A percentile compares a stretch with the other conserved stretches of the same genome.
These are phyloP conservation scores for Xanthoconium separans DNA, from an alignment of 1,284 basidiomycete genomes.

Conservation along the genomic window DNA sequence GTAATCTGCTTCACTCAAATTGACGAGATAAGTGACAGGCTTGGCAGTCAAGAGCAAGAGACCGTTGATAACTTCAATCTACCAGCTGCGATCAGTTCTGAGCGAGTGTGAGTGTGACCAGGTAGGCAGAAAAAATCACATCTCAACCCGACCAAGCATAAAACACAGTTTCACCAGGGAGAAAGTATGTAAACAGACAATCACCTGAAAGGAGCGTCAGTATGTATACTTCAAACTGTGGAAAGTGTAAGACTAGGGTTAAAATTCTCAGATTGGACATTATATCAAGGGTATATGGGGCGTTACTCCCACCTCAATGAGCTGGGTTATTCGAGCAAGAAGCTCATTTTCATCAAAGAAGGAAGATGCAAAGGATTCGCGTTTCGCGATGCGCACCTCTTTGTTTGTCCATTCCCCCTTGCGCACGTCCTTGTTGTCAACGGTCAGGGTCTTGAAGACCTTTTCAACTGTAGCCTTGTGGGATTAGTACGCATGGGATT, in stretches of 20 bases:
- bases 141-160: constrained; percentile 58
- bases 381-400: constrained; percentile 68
- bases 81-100: constrained; percentile 20
- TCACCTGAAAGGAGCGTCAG: constrained; percentile 23
- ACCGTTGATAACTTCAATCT: constrained; percentile 96
- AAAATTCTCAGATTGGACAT: constrained; percentile 43
- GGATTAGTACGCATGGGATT: constrained; percentile 18
- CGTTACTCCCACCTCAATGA: constrained; percentile 75
- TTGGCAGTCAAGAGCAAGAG: constrained; percentile 94
- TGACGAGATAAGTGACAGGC: constrained; percentile 97
- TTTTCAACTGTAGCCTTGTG: constrained; percentile 81
- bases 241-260: background rate
- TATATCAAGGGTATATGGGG: constrained; percentile 69
- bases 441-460: constrained; percentile 76
- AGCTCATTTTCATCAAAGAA: constrained; percentile 77
- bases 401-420: constrained; percentile 96
- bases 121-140: constrained; percentile 40
- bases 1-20: constrained; percentile 95
- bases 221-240: constrained; percentile 8
- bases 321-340: constrained; percentile 75
- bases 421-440: constrained; percentile 88
- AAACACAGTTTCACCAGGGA: constrained; percentile 65
- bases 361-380: background rate
- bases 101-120: constrained; percentile 2
- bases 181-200: constrained; percentile 5